phyloP scores from a whole-genome alignment of 257 asterid species.

The Sherardia arvensis region DNA sequence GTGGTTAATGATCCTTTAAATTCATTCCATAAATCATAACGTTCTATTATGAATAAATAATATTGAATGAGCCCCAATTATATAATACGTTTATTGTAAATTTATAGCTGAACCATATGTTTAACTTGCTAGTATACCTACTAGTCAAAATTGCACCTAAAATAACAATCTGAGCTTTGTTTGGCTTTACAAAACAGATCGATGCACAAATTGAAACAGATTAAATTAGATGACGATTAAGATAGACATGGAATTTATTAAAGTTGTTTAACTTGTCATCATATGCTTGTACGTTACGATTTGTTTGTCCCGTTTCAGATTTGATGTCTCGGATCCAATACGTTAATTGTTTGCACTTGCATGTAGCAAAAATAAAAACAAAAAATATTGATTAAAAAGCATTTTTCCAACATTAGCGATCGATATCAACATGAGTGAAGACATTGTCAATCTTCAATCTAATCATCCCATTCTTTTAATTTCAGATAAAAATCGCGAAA shows the following conservation, averaged over 20 bases:
- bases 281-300: neutral
- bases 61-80: too few relatives aligned
- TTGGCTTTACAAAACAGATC: neutral
- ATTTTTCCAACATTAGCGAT: too few relatives aligned
- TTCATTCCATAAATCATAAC: too few relatives aligned
- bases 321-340: neutral
- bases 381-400: too few relatives aligned
- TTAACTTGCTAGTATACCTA: neutral
- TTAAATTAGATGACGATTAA: neutral
- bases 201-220: neutral
- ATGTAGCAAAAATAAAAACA: neutral
- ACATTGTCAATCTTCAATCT: too few relatives aligned
- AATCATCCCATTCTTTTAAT: too few relatives aligned
- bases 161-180: neutral
- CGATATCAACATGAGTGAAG: too few relatives aligned
- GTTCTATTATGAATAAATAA: too few relatives aligned
- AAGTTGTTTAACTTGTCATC: neutral
- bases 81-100: too few relatives aligned
- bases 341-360: neutral
- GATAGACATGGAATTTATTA: neutral
- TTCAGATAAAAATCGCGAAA: too few relatives aligned
- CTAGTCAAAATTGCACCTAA: neutral
- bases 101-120: neutral
- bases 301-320: neutral
- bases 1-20: too few relatives aligned